Evolutionary conservation across 208 protist species (phyloP), one percentile per base, ranked within the genome.

Genomic region (Porcisia hertigi): DNA sequence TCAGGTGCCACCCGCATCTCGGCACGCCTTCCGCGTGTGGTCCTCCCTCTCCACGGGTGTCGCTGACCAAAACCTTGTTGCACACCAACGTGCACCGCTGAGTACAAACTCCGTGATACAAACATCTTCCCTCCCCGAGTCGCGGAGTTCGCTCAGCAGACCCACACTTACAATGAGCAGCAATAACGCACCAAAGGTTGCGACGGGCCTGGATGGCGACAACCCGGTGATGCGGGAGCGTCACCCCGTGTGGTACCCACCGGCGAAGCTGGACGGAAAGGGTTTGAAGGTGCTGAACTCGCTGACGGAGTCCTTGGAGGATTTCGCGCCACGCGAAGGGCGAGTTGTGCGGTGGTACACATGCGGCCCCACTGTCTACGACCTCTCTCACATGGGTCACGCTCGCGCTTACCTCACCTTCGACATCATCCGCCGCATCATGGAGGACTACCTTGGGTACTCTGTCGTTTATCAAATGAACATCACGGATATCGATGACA

Each of bases 401-500:
- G 99, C 98, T 5, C 86, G 98, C 55, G 96, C 97, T n/a, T 99
- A 99, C 81, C 81, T 99, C 49, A 98, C 90, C 43, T 99, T 99
- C 79, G 99, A 99, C 81, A 99, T 99, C 76, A 77, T 99, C 36
- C 89, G 98, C 54, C 90, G 98, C 59, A 97, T 99, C 43, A 91
- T 99, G 86, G 86, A 95, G 69, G 89, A 99, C 62, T 99, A 99
- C 86, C 99, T 99, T 80, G 81, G 88, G 25, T 98, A 98, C 76
- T 76, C 93, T 14, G 86, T 99, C 0, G 41, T 88, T 9, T 97
- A 96, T 65, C 92, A 96, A 74, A 98, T 99, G 96, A 99, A 99
- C 84, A 98, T 99, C 63, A 99, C 99, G 20, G 98, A 99, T 80
- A 98, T 99, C 77, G 99, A 99, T 76, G 99, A 99, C 87, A 99